A percentile compares a stretch with the other conserved stretches of the same genome.
These are phyloP conservation scores for Paecilomyces dactylethromorphus DNA, from an alignment of 2,329 filamentous ascomycete species.

Conservation along the genomic window DNA sequence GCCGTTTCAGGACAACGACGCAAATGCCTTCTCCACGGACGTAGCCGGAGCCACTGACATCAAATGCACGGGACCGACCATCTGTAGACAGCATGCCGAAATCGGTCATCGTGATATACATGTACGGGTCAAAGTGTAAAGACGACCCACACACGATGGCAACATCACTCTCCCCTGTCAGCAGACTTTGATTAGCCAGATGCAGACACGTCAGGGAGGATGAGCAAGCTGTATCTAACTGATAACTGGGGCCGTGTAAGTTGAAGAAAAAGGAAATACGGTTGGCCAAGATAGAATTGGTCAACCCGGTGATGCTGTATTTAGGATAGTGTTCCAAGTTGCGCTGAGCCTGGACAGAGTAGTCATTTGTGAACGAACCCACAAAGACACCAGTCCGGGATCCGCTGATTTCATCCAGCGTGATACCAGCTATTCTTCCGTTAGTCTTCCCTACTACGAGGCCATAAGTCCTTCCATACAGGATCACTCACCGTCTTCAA, in stretches of 20 bases:
- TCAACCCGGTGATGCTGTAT: conserved; percentile 11
- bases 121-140: neutral
- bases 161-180: conserved; percentile 15
- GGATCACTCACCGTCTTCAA: conserved; percentile 38
- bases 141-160: conserved; percentile 12
- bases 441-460: too few relatives aligned
- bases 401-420: too few relatives aligned
- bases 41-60: conserved; percentile 43
- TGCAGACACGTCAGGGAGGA: conserved; percentile 18
- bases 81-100: conserved; percentile 11
- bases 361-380: too few relatives aligned
- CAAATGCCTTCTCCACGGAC: conserved; percentile 41
- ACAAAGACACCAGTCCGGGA: too few relatives aligned
- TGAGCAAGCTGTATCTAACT: conserved; percentile 22
- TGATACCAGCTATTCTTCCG: too few relatives aligned
- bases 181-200: conserved; percentile 19
- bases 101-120: neutral
- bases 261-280: conserved; percentile 27
- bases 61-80: conserved; percentile 27
- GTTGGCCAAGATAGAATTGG: conserved; percentile 6
- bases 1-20: conserved; percentile 38
- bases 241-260: conserved; percentile 19
- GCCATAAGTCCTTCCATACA: too few relatives aligned
- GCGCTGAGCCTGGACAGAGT: conserved; percentile 11
- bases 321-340: conserved; percentile 7